Percentiles rank a stretch among this genome's conserved stretches.
These are phyloP conservation scores for Russula vinacea DNA, from an alignment of 768 basidiomycete genomes.

Conservation along the genomic window DNA sequence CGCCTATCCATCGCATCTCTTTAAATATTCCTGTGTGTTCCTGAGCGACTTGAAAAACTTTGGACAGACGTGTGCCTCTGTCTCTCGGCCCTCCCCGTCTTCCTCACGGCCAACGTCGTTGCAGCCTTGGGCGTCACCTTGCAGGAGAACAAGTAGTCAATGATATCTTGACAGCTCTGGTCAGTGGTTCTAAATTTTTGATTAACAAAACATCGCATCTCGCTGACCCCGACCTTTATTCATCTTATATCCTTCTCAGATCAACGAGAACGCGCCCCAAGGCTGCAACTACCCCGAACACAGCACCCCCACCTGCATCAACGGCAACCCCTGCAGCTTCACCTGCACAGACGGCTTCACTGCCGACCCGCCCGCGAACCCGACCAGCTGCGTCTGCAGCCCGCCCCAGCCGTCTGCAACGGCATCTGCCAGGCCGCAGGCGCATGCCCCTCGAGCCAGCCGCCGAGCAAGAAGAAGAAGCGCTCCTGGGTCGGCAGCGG, in stretches of 20 bases:
- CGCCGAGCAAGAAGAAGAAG: conserved; percentile 16
- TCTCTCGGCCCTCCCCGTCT: conserved; percentile 39
- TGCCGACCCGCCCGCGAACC: conserved; percentile 34
- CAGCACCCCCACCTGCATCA: conserved; percentile 39
- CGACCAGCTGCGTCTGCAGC: conserved; percentile 44
- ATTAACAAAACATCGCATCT: too few relatives aligned
- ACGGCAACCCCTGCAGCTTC: conserved; percentile 44
- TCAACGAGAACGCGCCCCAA: conserved; percentile 31
- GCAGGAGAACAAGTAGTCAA: conserved; percentile 37
- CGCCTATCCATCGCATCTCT: too few relatives aligned
- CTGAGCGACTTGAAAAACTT: not conserved
- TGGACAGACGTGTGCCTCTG: conserved; percentile 48
- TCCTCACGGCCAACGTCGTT: conserved; percentile 38
- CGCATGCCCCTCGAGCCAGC: conserved; percentile 35
- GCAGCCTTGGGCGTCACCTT: conserved; percentile 35
- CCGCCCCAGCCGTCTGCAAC: conserved; percentile 47
- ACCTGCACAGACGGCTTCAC: conserved; percentile 46
- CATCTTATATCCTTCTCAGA: conserved; percentile 33
- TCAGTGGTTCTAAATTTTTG: too few relatives aligned
- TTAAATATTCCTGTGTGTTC: not conserved
- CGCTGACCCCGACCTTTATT: too few relatives aligned
- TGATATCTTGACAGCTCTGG: conserved; percentile 39
- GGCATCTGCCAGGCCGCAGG: conserved; percentile 40
- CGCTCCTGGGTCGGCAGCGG: conserved; percentile 39
- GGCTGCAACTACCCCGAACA: conserved; percentile 45